A percentile compares a stretch with the other conserved stretches of the same genome.
phyloP scores from a whole-genome alignment of 2,329 filamentous ascomycete species.

The Arthroderma sp. region DNA sequence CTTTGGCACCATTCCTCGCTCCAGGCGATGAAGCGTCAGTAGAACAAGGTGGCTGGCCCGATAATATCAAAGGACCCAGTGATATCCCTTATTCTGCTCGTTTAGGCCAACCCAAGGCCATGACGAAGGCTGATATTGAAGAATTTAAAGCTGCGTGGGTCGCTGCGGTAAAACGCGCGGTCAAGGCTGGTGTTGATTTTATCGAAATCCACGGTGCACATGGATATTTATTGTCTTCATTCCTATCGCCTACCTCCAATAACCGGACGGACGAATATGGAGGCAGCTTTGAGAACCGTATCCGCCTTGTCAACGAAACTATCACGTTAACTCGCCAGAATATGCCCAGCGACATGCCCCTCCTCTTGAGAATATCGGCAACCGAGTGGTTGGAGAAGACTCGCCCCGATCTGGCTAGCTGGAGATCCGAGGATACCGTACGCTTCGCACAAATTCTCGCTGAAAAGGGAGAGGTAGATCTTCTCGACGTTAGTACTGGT shows the following conservation, averaged over 20 bases:
- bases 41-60: constrained; percentile 41
- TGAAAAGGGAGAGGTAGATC: constrained; percentile 55
- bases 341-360: constrained; percentile 55
- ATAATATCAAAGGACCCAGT: constrained; percentile 44
- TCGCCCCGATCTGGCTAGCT: constrained; percentile 44
- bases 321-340: constrained; percentile 47
- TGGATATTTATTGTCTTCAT: constrained; percentile 60
- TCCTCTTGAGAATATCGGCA: constrained; percentile 61
- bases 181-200: constrained; percentile 60
- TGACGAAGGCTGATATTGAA: constrained; percentile 57
- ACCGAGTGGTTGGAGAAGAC: constrained; percentile 61
- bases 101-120: constrained; percentile 44
- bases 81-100: constrained; percentile 44
- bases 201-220: constrained; percentile 74
- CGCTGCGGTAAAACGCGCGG: constrained; percentile 44
- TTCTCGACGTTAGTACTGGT: constrained; percentile 69
- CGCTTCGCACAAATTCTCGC: constrained; percentile 55
- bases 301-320: constrained; percentile 53
- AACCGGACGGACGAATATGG: constrained; percentile 46
- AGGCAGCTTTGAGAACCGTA: constrained; percentile 49
- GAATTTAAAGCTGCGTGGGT: constrained; percentile 50
- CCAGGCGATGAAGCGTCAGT: constrained; percentile 41
- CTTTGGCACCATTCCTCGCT: constrained; percentile 50
- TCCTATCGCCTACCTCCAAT: constrained; percentile 59
- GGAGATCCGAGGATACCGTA: constrained; percentile 53